These are phyloP conservation scores for Avena insularis DNA, from an alignment of 176 grass and related monocot genomes.

Conservation along the genomic window DNA sequence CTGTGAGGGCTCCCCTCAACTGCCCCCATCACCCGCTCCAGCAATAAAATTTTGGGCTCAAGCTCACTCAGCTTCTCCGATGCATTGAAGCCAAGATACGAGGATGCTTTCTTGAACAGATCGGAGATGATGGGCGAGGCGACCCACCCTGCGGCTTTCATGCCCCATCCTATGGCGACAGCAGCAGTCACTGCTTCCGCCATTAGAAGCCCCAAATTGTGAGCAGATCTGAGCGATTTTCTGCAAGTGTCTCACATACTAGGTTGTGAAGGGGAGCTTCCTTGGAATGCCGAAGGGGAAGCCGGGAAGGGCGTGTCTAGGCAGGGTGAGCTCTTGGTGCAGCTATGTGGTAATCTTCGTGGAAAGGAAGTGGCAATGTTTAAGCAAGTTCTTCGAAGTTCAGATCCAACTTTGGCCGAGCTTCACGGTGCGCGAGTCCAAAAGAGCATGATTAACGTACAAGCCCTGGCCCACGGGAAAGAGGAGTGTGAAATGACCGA, in stretches of 20 bases:
- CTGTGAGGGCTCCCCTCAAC: background rate
- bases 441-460: too few species aligned
- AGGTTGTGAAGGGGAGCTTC: too few species aligned
- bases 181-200: background rate
- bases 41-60: background rate
- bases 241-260: background rate
- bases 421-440: too few species aligned
- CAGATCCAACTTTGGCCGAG: too few species aligned
- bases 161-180: background rate
- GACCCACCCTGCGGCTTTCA: background rate
- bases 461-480: too few species aligned
- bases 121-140: conserved; percentile 25
- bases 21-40: background rate
- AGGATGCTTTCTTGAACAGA: conserved; percentile 26
- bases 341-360: too few species aligned
- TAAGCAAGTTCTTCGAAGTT: too few species aligned
- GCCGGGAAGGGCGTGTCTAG: too few species aligned
- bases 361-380: too few species aligned
- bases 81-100: background rate
- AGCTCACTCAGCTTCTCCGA: conserved; percentile 39
- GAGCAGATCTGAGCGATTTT: background rate
- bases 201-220: background rate
- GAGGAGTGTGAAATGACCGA: too few species aligned
- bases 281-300: too few species aligned
- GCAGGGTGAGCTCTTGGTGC: too few species aligned